Base-by-base conservation (phyloP, 129 eudicot genomes). In the Helianthus tuberosus region DNA sequence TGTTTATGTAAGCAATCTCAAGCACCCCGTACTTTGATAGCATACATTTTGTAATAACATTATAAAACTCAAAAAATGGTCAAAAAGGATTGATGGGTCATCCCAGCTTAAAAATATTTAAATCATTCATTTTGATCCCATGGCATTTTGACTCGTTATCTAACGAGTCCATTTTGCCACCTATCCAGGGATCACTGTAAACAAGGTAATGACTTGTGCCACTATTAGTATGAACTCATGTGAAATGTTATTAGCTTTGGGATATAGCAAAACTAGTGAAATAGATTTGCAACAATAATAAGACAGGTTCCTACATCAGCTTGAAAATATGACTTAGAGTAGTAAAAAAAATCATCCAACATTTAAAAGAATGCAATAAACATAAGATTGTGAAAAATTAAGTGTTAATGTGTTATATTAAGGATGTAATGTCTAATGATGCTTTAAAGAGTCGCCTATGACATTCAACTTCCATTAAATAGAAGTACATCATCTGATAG, bases 121-220 rank as follows among this genome's bases (percentile, higher is more conserved):
- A 3, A 17, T 20, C 8, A 8, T 20, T 17, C 2, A 5, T 55
- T 17, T 17, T 55, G 62, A 55, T 55, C 62, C 61, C 62, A 55
- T 20, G 36, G 36, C 35, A 55, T 20, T 55, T 9, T 55, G 59
- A 53, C 59, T 53, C 1, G 11, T n/a, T 53, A 53, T 6, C 59
- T 2, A 53, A 15, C 27, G 0, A 53, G 59, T 53, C 3, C 25
- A 6, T 53, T 1, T 53, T 53, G 59, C 59, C 25, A 53, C 59
- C 59, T 53, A 10, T 47, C 12, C 15, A 20, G 9, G 36, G 17
- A 43, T 65, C 10, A 38, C 29, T 38, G 52, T 41, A 65, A 65
- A 16, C 69, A 64, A 64, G 69, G 50, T 15, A 8, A 39, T 39
- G 51, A 64, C 4, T 8, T 15, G 46, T 69, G 62, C 62, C 74